phyloP scores from a whole-genome alignment of 2,329 filamentous ascomycete genomes.

The Colletotrichum sp. region DNA sequence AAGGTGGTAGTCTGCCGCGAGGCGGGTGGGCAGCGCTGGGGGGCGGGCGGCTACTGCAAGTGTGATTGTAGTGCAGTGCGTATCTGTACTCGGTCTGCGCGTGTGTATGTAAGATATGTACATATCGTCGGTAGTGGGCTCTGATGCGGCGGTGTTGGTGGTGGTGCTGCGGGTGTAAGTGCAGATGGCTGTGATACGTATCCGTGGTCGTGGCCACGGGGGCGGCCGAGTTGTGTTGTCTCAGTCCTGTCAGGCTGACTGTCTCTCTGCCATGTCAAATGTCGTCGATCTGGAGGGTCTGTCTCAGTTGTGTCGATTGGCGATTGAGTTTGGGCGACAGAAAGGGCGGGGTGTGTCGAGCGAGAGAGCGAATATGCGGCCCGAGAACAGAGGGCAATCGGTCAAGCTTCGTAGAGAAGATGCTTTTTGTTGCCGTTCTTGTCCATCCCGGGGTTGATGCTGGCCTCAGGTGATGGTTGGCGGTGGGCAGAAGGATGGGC shows the following conservation, averaged over 20 bases:
- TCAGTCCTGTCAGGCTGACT: constrained; percentile 4
- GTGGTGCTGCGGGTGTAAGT: background rate
- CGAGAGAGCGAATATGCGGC: background rate
- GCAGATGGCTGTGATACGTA: background rate
- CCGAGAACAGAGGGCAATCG: background rate
- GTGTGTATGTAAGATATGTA: background rate
- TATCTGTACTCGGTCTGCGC: background rate
- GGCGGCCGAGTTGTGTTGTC: background rate
- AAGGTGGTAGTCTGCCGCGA: background rate
- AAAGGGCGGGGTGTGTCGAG: background rate
- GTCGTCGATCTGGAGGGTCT: constrained; percentile 11
- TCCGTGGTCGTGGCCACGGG: background rate
- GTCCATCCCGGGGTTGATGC: background rate
- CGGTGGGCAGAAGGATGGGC: background rate
- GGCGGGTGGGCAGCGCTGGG: background rate
- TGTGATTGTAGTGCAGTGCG: background rate
- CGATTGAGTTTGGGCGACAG: constrained; percentile 4
- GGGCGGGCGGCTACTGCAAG: constrained; percentile 7
- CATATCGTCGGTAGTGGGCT: background rate
- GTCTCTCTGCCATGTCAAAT: constrained; percentile 3
- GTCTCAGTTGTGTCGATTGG: constrained; percentile 17
- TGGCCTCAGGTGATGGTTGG: background rate
- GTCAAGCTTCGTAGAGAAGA: background rate
- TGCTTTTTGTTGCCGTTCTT: background rate
- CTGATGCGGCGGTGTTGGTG: background rate